A percentile compares a stretch with the other conserved stretches of the same genome.
Evolutionary conservation across 73 alveolate species (phyloP).

Genomic region (Halteria grandinella): DNA sequence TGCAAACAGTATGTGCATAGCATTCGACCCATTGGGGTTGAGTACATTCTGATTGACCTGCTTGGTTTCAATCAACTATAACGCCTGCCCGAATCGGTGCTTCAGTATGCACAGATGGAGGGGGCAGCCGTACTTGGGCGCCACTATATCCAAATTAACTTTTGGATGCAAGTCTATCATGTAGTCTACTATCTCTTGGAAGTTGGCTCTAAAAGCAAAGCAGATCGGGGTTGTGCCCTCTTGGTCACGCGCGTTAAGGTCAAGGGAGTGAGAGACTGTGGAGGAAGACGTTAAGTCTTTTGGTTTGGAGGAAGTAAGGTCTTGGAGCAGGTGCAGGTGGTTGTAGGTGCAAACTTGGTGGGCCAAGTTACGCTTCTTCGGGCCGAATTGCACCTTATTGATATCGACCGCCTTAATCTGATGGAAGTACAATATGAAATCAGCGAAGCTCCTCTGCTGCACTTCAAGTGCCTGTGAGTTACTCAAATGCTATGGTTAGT

Average conservation of each 20-base stretch:
- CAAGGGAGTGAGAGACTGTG: neutral
- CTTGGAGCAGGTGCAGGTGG: conserved; percentile 4
- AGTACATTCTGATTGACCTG: neutral
- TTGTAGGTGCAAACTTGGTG: conserved; percentile 6
- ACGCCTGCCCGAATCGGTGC: conserved; percentile 11
- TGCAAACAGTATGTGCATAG: conserved; percentile 44
- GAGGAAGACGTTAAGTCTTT: neutral
- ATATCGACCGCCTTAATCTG: neutral
- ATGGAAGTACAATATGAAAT: conserved; percentile 22
- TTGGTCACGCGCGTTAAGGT: conserved; percentile 13
- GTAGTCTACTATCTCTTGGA: neutral
- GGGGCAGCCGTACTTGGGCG: conserved; percentile 32
- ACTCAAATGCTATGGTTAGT: neutral
- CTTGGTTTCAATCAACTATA: conserved; percentile 6
- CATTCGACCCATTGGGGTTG: conserved; percentile 31
- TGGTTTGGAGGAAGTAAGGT: neutral
- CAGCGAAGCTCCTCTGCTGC: neutral
- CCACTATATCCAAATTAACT: neutral
- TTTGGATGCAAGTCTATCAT: neutral
- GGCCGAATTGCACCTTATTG: neutral
- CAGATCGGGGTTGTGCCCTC: conserved; percentile 43
- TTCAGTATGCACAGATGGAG: conserved; percentile 20
- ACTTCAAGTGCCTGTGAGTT: neutral
- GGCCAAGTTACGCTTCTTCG: conserved; percentile 6
- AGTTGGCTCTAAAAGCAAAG: conserved; percentile 22